These are phyloP conservation scores for Kwoniella europaea DNA, from an alignment of 768 basidiomycete species.

Conservation along the genomic window DNA sequence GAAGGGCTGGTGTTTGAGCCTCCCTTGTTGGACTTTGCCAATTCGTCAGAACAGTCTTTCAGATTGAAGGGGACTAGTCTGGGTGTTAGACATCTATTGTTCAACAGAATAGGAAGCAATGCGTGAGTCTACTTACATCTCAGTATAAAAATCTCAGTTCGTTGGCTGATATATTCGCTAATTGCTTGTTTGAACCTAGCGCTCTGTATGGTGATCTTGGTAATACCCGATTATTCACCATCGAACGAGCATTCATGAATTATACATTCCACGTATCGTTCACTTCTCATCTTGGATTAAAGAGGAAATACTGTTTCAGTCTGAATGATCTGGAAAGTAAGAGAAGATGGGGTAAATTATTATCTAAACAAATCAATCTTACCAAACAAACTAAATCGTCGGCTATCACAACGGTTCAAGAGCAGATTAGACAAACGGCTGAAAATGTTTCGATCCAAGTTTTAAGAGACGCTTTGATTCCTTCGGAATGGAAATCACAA, in stretches of 20 bases:
- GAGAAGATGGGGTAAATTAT: slow-evolving; percentile 57
- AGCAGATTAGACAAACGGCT: slow-evolving; percentile 66
- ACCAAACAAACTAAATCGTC: slow-evolving; percentile 17
- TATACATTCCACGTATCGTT: slow-evolving; percentile 95
- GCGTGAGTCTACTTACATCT: slow-evolving; percentile 62
- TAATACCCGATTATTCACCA: slow-evolving; percentile 69
- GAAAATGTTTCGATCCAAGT: slow-evolving; percentile 79
- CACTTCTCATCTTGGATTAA: slow-evolving; percentile 64
- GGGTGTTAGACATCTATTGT: slow-evolving; percentile 79
- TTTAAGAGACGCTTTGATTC: slow-evolving; percentile 80
- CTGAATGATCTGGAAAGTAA: slow-evolving; percentile 78
- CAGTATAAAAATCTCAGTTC: background rate
- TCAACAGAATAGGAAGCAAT: slow-evolving; percentile 81
- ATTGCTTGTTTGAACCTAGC: slow-evolving; percentile 19
- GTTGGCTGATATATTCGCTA: too few relatives aligned
- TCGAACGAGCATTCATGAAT: slow-evolving; percentile 79
- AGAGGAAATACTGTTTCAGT: slow-evolving; percentile 93
- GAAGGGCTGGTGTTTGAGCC: slow-evolving; percentile 90
- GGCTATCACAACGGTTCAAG: slow-evolving; percentile 1
- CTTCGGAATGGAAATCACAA: slow-evolving; percentile 38
- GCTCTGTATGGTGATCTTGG: slow-evolving; percentile 77
- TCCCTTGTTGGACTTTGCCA: slow-evolving; percentile 75
- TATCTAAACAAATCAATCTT: slow-evolving; percentile 40
- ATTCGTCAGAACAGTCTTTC: slow-evolving; percentile 82
- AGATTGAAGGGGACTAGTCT: slow-evolving; percentile 84